Percentiles rank a stretch among this genome's conserved stretches.
Evolutionary conservation across 73 alveolate genomes (phyloP).

Genomic region (Blepharisma stoltei): DNA sequence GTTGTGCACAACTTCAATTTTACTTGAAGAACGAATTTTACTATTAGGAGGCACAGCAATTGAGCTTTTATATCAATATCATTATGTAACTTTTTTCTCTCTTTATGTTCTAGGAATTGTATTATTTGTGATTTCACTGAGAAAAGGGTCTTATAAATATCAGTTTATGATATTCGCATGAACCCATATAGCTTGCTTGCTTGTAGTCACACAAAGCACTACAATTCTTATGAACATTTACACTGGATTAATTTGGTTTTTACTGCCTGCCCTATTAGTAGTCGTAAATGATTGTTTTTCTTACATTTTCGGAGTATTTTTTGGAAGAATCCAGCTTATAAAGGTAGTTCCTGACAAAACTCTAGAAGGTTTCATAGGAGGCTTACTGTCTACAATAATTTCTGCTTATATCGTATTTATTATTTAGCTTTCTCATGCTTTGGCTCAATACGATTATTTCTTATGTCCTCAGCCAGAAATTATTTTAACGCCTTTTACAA

Average conservation of each 20-base stretch:
- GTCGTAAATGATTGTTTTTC: conserved; percentile 86
- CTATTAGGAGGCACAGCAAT: neutral
- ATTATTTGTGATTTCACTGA: neutral
- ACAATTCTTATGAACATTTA: conserved; percentile 62
- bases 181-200: neutral
- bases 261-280: conserved; percentile 84
- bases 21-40: neutral
- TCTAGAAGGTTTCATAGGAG: conserved; percentile 97
- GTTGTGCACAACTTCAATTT: neutral
- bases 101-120: neutral
- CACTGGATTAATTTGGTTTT: conserved; percentile 94
- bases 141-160: neutral
- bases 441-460: neutral
- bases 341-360: conserved; percentile 95
- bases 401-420: neutral
- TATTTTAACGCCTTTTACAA: neutral
- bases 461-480: conserved; percentile 5
- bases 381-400: neutral
- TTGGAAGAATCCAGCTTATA: conserved; percentile 88
- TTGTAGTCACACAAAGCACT: neutral
- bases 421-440: neutral
- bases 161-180: conserved; percentile 3
- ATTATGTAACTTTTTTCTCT: neutral
- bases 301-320: conserved; percentile 83
- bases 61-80: conserved; percentile 31